These are phyloP conservation scores for Diaporthe australafricana DNA, from an alignment of 2,329 filamentous ascomycete genomes.

Conservation along the genomic window DNA sequence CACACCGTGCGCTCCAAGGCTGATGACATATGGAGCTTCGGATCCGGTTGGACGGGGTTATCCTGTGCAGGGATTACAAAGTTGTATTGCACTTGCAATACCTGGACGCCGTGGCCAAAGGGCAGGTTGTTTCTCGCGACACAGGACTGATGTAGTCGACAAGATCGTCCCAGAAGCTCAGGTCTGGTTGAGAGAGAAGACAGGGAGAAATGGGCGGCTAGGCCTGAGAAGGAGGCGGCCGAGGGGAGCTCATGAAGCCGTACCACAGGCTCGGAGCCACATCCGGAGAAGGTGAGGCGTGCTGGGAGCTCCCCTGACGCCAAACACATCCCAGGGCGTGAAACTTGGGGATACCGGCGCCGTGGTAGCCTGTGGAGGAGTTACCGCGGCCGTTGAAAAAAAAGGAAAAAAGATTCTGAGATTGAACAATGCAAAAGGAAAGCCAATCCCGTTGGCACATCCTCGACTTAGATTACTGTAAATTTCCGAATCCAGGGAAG, in stretches of 20 bases:
- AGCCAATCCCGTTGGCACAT: background rate
- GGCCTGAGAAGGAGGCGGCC: background rate
- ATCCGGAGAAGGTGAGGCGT: conserved; percentile 6
- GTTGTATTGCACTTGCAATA: conserved; percentile 14
- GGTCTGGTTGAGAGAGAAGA: background rate
- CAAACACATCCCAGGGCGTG: background rate
- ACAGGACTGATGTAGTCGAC: background rate
- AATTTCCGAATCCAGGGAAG: conserved; percentile 6
- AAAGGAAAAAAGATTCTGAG: background rate
- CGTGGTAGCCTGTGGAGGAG: background rate
- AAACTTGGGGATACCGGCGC: conserved; percentile 16
- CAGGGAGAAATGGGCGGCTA: background rate
- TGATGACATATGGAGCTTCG: conserved; percentile 4
- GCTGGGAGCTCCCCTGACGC: conserved; percentile 21
- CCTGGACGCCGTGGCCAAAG: conserved; percentile 10
- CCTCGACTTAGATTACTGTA: background rate
- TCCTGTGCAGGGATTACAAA: background rate
- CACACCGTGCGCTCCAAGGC: conserved; percentile 4
- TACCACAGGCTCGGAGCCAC: background rate
- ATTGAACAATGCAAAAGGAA: conserved; percentile 9
- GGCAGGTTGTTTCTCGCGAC: conserved; percentile 26
- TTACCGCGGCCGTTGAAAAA: conserved; percentile 1
- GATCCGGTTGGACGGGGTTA: conserved; percentile 20
- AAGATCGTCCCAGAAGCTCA: background rate
- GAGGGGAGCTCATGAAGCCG: background rate